Conservation (phyloP, 1,284 basidiomycete species). For the Xerocomus minutiporus region DNA sequence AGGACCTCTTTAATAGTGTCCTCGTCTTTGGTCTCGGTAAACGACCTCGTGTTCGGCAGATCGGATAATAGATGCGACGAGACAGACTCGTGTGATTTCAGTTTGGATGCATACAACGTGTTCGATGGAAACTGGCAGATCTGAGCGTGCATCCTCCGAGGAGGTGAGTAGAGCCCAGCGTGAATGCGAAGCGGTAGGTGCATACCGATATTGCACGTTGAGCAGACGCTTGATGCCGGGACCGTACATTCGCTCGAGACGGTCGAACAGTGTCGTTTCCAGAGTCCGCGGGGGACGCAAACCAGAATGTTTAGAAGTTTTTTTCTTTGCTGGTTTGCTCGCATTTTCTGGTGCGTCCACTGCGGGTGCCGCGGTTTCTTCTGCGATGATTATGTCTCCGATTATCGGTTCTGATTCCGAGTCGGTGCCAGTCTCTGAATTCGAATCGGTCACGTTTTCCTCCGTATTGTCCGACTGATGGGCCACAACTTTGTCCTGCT, state of each 20-base stretch:
- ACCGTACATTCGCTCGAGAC: slow-evolving; percentile 86
- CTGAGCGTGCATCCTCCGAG: slow-evolving; percentile 73
- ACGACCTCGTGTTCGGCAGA: slow-evolving; percentile 48
- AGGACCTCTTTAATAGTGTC: slow-evolving; percentile 60
- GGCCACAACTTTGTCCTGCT: background rate
- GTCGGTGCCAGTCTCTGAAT: slow-evolving; percentile 9
- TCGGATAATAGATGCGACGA: slow-evolving; percentile 68
- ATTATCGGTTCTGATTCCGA: slow-evolving; percentile 19
- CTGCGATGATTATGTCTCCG: slow-evolving; percentile 21
- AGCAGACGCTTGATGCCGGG: slow-evolving; percentile 81
- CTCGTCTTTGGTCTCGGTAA: slow-evolving; percentile 50
- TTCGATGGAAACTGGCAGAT: slow-evolving; percentile 88
- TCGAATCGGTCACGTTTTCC: slow-evolving; percentile 4
- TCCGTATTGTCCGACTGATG: background rate
- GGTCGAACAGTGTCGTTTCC: slow-evolving; percentile 88
- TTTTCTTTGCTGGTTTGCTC: slow-evolving; percentile 19
- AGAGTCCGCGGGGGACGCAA: slow-evolving; percentile 70
- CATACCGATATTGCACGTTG: slow-evolving; percentile 79
- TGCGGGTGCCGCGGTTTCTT: slow-evolving; percentile 13
- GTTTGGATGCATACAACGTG: slow-evolving; percentile 72
- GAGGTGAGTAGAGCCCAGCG: slow-evolving; percentile 1
- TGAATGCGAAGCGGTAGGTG: background rate
- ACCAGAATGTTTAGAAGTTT: slow-evolving; percentile 20
- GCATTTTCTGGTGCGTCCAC: slow-evolving; percentile 8
- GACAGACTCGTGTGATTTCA: slow-evolving; percentile 72